phyloP scores from a whole-genome alignment of 257 asterid genomes.

The Plantago major region DNA sequence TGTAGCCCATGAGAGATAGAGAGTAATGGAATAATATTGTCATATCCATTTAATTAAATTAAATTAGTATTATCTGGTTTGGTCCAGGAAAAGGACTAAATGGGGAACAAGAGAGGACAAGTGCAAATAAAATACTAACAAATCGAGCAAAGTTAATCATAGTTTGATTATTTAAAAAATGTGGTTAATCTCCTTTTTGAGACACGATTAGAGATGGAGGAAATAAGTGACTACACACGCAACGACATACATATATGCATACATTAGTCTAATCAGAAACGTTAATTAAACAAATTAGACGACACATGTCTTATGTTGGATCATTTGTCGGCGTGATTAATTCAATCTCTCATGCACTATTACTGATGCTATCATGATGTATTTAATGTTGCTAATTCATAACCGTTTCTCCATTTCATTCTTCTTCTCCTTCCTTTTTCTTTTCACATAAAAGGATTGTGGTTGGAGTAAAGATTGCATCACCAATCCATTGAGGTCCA shows the following conservation, averaged over 20 bases:
- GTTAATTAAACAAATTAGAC: constrained; percentile 7
- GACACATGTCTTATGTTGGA: constrained; percentile 15
- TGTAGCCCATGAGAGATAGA: no score
- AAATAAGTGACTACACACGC: constrained; percentile 22
- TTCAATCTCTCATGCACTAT: background rate
- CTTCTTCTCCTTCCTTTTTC: no score
- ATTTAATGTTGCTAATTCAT: no score
- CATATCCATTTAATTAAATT: no score
- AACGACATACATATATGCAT: no score
- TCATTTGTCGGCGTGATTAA: constrained; percentile 11
- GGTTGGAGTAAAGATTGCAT: no score
- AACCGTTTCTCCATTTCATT: no score
- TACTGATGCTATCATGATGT: no score
- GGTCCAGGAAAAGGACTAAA: constrained; percentile 1
- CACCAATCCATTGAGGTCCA: no score
- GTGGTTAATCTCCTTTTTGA: constrained; percentile 4
- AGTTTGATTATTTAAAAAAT: background rate
- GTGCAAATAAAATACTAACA: background rate
- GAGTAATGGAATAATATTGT: no score
- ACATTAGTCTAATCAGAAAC: background rate
- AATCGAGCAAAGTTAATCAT: background rate
- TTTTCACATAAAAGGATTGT: no score
- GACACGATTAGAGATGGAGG: constrained; percentile 5
- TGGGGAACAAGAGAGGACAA: constrained; percentile 11
- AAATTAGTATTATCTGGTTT: no score